Evolutionary conservation across 1,139 yeast genomes (phyloP).

Genomic region (Martiniozyma asiatica): DNA sequence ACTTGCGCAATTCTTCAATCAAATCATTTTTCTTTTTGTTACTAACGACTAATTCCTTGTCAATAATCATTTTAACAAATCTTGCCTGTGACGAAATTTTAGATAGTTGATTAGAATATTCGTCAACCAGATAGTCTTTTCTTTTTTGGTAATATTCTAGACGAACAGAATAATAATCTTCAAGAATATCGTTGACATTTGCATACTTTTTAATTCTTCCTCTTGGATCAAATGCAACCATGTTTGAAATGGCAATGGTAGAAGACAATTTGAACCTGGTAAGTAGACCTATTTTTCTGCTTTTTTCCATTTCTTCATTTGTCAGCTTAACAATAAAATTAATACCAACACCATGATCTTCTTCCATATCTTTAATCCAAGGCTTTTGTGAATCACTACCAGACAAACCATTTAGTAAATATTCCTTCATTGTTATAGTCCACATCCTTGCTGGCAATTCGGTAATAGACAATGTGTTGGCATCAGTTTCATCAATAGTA

Average conservation of each 20-base stretch:
- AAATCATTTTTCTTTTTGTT: conserved; percentile 62
- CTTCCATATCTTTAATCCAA: conserved; percentile 94
- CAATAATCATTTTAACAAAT: conserved; percentile 83
- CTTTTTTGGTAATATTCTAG: conserved; percentile 85
- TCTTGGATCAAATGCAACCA: conserved; percentile 94
- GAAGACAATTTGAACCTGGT: conserved; percentile 74
- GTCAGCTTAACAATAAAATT: conserved; percentile 67
- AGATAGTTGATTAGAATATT: conserved; percentile 62
- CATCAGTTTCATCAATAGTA: conserved; percentile 68
- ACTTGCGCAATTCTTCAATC: conserved; percentile 47
- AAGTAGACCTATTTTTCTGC: conserved; percentile 60
- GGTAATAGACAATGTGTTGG: conserved; percentile 72
- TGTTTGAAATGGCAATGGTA: conserved; percentile 61
- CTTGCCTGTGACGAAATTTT: conserved; percentile 77
- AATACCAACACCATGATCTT: conserved; percentile 77
- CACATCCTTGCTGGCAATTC: conserved; percentile 90
- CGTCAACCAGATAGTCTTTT: conserved; percentile 65
- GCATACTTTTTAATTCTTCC: conserved; percentile 82
- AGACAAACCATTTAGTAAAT: conserved; percentile 55
- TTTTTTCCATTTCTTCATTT: conserved; percentile 73
- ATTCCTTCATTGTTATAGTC: conserved; percentile 86
- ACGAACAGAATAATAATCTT: conserved; percentile 77
- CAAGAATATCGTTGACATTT: conserved; percentile 61
- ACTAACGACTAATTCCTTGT: conserved; percentile 52
- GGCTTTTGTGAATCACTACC: conserved; percentile 63